phyloP scores from a whole-genome alignment of 2,329 filamentous ascomycete species.

The Westerdykella aurantiaca region DNA sequence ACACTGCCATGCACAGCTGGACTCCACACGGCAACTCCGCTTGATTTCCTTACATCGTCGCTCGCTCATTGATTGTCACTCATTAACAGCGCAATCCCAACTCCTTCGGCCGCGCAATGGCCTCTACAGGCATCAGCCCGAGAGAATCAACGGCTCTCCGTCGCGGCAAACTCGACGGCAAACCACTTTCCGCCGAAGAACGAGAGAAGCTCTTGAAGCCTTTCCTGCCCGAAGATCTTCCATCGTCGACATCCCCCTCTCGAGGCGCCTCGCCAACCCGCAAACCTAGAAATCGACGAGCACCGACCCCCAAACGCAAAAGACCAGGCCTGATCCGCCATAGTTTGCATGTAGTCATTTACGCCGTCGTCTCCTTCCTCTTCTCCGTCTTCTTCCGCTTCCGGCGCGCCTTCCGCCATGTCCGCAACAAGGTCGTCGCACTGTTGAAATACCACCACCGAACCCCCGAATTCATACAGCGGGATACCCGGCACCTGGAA shows the following conservation, averaged over 20 bases:
- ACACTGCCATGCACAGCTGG: slow-evolving; percentile 4
- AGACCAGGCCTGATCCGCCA: slow-evolving; percentile 56
- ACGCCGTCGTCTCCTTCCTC: slow-evolving; percentile 66
- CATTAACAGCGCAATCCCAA: not conserved
- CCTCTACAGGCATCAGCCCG: slow-evolving; percentile 26
- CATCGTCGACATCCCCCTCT: slow-evolving; percentile 5
- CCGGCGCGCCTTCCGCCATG: slow-evolving; percentile 71
- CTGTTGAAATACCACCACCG: slow-evolving; percentile 93
- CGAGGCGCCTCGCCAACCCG: not conserved
- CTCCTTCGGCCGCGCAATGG: slow-evolving; percentile 21
- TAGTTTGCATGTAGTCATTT: slow-evolving; percentile 62
- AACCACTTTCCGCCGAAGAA: slow-evolving; percentile 41
- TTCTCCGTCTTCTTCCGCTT: slow-evolving; percentile 86
- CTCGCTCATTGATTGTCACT: not conserved
- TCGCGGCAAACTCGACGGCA: slow-evolving; percentile 32
- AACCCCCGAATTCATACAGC: slow-evolving; percentile 84
- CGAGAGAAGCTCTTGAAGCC: slow-evolving; percentile 49
- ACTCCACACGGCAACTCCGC: slow-evolving; percentile 4
- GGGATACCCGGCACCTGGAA: slow-evolving; percentile 70
- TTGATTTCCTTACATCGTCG: not conserved
- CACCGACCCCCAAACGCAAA: slow-evolving; percentile 16
- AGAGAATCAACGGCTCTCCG: slow-evolving; percentile 32
- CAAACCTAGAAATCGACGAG: slow-evolving; percentile 8
- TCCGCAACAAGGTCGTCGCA: slow-evolving; percentile 71
- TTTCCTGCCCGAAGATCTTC: slow-evolving; percentile 40